Conservation (phyloP, 169 alveolate species). For the Besnoitia besnoiti region DNA sequence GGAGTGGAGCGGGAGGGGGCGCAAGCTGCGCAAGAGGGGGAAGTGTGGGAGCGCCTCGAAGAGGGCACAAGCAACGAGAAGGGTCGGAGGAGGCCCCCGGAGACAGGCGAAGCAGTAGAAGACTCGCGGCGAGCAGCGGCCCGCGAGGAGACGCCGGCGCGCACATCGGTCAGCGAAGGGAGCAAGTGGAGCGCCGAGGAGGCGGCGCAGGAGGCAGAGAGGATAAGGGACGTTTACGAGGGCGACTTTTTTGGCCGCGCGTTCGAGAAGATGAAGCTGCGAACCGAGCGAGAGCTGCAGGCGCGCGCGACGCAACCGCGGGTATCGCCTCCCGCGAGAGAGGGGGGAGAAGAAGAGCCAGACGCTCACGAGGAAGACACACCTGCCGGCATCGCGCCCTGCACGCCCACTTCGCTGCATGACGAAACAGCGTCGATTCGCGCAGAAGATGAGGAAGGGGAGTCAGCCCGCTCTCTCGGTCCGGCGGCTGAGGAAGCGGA, state of each 20-base stretch:
- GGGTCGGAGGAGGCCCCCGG: background rate
- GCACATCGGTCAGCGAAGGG: background rate
- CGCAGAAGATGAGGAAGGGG: background rate
- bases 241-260: background rate
- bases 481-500: background rate
- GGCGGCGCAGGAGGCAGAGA: background rate
- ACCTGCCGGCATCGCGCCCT: background rate
- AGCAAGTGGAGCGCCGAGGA: background rate
- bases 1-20: background rate
- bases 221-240: too few relatives aligned
- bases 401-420: too few relatives aligned
- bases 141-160: too few relatives aligned
- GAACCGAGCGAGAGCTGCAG: background rate
- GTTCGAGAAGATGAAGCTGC: background rate
- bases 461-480: background rate
- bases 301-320: background rate
- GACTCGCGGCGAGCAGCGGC: too few relatives aligned
- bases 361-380: background rate
- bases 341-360: background rate
- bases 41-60: background rate
- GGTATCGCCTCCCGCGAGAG: background rate
- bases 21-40: background rate
- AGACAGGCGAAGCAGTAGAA: background rate
- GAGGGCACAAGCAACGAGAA: background rate
- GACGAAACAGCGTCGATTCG: too few relatives aligned